Evolutionary conservation across 2,329 filamentous ascomycete species (phyloP).

Genomic region (Elsinoe necatrix): DNA sequence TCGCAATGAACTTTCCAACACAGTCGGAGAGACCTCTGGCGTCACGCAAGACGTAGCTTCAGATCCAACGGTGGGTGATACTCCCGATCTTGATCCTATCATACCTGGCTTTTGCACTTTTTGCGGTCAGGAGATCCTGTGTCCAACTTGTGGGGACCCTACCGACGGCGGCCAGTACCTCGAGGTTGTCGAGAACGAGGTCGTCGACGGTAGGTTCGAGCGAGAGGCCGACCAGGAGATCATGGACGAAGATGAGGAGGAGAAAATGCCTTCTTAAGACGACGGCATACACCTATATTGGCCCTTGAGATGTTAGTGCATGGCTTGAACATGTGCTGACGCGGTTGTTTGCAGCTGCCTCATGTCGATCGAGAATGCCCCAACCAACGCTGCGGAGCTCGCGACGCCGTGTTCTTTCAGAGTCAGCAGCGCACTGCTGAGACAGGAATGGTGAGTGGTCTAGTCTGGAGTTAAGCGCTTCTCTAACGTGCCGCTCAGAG

Average conservation of each 20-base stretch:
- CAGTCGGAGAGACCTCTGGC: constrained; percentile 88
- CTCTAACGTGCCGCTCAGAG: constrained; percentile 28
- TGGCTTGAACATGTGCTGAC: constrained; percentile 26
- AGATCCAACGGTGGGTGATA: constrained; percentile 89
- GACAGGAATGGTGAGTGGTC: constrained; percentile 81
- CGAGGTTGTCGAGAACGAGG: constrained; percentile 34
- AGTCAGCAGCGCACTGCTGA: constrained; percentile 94
- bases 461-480: background rate
- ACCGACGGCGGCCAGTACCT: constrained; percentile 37
- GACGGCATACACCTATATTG: background rate
- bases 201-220: constrained; percentile 23
- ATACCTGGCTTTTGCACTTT: constrained; percentile 47
- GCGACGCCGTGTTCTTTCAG: constrained; percentile 96
- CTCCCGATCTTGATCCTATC: constrained; percentile 15
- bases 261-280: background rate
- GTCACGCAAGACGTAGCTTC: constrained; percentile 95
- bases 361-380: constrained; percentile 81
- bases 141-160: constrained; percentile 43
- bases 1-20: constrained; percentile 85
- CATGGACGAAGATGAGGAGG: constrained; percentile 26
- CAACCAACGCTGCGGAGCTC: constrained; percentile 58
- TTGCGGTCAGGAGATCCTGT: constrained; percentile 50
- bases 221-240: constrained; percentile 21
- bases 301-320: background rate
- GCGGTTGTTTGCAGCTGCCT: constrained; percentile 58